Base-by-base conservation (phyloP, 2,329 filamentous ascomycete genomes). In the Grosmannia huntii region DNA sequence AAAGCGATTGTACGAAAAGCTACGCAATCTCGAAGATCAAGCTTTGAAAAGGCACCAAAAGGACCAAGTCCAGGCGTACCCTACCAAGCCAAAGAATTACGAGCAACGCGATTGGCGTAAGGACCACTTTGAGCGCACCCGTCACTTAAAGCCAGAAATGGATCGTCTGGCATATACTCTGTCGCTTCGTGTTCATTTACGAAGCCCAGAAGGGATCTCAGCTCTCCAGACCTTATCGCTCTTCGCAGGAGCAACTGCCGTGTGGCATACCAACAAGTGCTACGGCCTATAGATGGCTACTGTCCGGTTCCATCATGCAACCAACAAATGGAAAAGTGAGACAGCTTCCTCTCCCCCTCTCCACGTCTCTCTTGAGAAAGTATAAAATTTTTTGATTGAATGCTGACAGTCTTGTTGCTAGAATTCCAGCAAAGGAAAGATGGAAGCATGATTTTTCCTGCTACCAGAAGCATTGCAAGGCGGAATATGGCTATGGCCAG, bases 1-100 rank as follows among this genome's bases (percentile, higher is more conserved):
- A n/a, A n/a, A 57, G 49, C 33, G 31, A 44, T 11, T 57, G 25
- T 57, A 57, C 48, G n/a, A 53, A 27, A 28, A 57, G 44, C 56
- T 49, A 21, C 56, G 56, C 19, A 53, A 53, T n/a, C 50, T 57
- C 23, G 25, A 44, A 23, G 6, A 46, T 14, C 19, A 27, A 28
- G 49, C 49, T 23, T 53, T 57, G 28, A 57, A 57, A 52, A 11
- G 44, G 16, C 46, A 57, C 16, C 25, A 57, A 48, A 53, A 53
- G 33, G 41, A 23, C 36, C 28, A 57, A 46, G 38, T 57, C 5
- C 4, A 31, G 14, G 36, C 33, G 12, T 57, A 57, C 48, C 19
- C 21, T 16, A 23, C 44, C 11, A 53, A 46, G 28, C 23, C 19
- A 25, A 33, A 53, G 6, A 19, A 57, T 6, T 19, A 57, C 21